phyloP scores from a whole-genome alignment of 345 rosid genomes.

The Bretschneidera sinensis region DNA sequence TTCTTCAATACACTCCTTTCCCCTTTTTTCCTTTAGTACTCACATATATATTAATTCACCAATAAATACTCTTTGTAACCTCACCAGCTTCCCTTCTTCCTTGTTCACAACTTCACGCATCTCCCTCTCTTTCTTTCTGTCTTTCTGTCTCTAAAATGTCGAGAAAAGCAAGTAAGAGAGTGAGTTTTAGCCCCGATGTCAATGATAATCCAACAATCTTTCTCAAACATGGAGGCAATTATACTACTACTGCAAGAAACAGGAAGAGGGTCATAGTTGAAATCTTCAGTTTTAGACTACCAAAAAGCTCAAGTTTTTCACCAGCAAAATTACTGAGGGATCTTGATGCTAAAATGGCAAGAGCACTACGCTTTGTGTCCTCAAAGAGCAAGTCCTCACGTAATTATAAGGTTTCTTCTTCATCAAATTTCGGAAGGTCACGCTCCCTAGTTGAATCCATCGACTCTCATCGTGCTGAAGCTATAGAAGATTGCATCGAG shows the following conservation, averaged over 20 bases:
- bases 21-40: constrained; percentile 6
- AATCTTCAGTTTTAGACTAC: constrained; percentile 42
- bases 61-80: constrained; percentile 36
- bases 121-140: constrained; percentile 1
- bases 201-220: constrained; percentile 35
- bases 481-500: constrained; percentile 85
- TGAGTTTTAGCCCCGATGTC: constrained; percentile 61
- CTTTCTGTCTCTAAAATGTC: constrained; percentile 39
- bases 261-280: constrained; percentile 37
- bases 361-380: constrained; percentile 49
- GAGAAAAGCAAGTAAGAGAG: constrained; percentile 51
- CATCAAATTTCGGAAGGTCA: constrained; percentile 53
- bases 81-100: constrained; percentile 23
- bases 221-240: constrained; percentile 36
- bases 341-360: constrained; percentile 49
- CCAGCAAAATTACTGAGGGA: constrained; percentile 48
- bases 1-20: background rate
- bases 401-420: constrained; percentile 42
- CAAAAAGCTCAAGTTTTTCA: constrained; percentile 27
- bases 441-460: constrained; percentile 61
- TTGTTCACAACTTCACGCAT: constrained; percentile 11
- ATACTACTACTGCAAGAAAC: constrained; percentile 20
- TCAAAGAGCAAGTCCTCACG: constrained; percentile 37
- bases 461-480: constrained; percentile 83
- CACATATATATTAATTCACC: constrained; percentile 19